These are phyloP conservation scores for Citrus medica DNA, from an alignment of 345 rosid genomes.

Conservation along the genomic window DNA sequence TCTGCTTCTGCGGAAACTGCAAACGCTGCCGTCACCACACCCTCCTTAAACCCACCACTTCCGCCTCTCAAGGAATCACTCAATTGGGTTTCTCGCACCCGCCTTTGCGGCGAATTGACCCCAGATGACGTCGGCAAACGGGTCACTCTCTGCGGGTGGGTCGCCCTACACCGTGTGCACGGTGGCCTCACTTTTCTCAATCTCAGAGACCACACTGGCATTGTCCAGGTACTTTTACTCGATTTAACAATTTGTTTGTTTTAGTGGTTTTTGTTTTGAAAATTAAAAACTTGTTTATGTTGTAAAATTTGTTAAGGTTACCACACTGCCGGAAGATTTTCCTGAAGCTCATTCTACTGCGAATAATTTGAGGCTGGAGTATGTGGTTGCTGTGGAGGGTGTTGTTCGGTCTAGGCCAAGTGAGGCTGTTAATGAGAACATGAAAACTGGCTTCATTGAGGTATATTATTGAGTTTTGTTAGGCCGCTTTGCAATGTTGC, in stretches of 20 bases:
- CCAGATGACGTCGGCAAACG: slow-evolving; percentile 63
- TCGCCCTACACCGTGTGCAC: slow-evolving; percentile 85
- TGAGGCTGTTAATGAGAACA: slow-evolving; percentile 77
- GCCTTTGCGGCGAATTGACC: slow-evolving; percentile 63
- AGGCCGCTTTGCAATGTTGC: slow-evolving; percentile 9
- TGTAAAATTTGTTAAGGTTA: slow-evolving; percentile 37
- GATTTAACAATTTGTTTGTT: not conserved
- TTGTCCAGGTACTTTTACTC: slow-evolving; percentile 60
- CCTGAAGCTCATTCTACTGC: slow-evolving; percentile 73
- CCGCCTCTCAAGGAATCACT: slow-evolving; percentile 33
- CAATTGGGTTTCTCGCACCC: slow-evolving; percentile 69
- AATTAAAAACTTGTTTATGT: not conserved
- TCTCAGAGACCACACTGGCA: slow-evolving; percentile 94
- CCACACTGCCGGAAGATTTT: slow-evolving; percentile 75
- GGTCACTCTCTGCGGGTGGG: slow-evolving; percentile 96
- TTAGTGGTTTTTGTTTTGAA: not conserved
- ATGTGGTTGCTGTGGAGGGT: slow-evolving; percentile 78
- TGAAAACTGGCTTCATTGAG: slow-evolving; percentile 84
- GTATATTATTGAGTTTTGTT: slow-evolving; percentile 23
- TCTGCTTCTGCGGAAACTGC: slow-evolving; percentile 30
- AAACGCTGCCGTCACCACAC: slow-evolving; percentile 17
- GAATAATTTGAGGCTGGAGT: slow-evolving; percentile 78
- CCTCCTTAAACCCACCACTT: slow-evolving; percentile 6
- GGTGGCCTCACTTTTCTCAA: slow-evolving; percentile 91
- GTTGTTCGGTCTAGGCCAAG: slow-evolving; percentile 65